Conservation (phyloP, 441 rosid genomes). For the Pelargonium myrrhifolium region DNA sequence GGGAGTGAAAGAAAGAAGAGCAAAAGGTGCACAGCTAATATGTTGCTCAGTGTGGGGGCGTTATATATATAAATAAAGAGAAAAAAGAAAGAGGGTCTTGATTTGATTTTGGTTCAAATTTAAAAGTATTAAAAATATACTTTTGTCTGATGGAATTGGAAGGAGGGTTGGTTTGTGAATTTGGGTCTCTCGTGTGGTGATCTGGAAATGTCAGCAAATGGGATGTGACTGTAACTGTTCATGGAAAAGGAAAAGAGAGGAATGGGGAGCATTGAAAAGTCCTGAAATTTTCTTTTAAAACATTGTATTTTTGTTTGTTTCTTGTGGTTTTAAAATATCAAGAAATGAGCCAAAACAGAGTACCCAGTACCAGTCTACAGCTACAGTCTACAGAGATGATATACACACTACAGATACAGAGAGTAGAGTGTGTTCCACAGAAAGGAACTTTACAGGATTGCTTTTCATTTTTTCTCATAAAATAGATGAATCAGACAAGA, state of each 20-base stretch:
- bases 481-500: slow-evolving; percentile 1
- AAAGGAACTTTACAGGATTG: slow-evolving; percentile 7
- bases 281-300: background rate
- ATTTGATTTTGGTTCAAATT: background rate
- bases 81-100: background rate
- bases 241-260: background rate
- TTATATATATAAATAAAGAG: background rate
- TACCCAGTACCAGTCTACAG: background rate
- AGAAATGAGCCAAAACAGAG: background rate
- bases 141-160: background rate
- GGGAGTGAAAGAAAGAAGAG: slow-evolving; percentile 10
- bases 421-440: background rate
- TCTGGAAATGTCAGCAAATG: slow-evolving; percentile 2
- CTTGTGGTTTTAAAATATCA: background rate
- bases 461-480: background rate
- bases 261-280: background rate
- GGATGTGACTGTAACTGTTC: background rate
- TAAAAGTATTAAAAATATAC: background rate
- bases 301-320: background rate
- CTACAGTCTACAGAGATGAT: background rate
- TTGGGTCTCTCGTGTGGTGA: slow-evolving; percentile 1
- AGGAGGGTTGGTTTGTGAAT: background rate
- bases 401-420: background rate
- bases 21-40: background rate
- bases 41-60: background rate